Conservation (phyloP, 2,329 filamentous ascomycete genomes). For the Huntiella moniliformis region DNA sequence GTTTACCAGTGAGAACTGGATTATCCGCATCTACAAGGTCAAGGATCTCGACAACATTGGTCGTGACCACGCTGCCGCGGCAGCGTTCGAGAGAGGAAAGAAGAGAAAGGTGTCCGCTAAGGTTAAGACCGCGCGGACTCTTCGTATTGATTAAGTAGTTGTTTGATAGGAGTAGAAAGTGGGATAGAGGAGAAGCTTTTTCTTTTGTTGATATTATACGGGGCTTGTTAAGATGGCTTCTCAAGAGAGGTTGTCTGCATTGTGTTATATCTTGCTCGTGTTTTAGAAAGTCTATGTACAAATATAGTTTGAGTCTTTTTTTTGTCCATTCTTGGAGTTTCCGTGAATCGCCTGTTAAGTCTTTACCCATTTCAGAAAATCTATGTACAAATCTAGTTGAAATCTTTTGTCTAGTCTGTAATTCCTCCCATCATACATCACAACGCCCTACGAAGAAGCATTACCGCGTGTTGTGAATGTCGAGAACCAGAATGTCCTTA, state of each 20-base stretch:
- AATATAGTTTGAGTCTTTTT: slow-evolving; percentile 6
- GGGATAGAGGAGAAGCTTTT: background rate
- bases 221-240: background rate
- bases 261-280: slow-evolving; percentile 1
- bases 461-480: slow-evolving; percentile 61
- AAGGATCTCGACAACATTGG: slow-evolving; percentile 96
- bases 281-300: slow-evolving; percentile 8
- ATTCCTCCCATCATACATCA: too few species aligned
- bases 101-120: slow-evolving; percentile 64
- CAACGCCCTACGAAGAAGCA: background rate
- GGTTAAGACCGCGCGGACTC: slow-evolving; percentile 43
- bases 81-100: slow-evolving; percentile 57
- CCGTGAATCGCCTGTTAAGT: background rate
- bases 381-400: slow-evolving; percentile 7
- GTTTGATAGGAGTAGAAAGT: background rate
- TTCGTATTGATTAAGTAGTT: slow-evolving; percentile 47
- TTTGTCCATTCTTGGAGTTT: background rate
- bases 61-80: slow-evolving; percentile 55
- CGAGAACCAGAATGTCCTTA: slow-evolving; percentile 66
- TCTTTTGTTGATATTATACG: slow-evolving; percentile 4
- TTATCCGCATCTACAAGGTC: slow-evolving; percentile 98
- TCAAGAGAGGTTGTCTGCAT: background rate
- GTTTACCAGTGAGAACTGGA: slow-evolving; percentile 99
- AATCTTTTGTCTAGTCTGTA: too few species aligned
- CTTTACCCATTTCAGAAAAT: background rate